Base-by-base conservation (phyloP, 148 eudicot species). In the Hydrangea macrophylla region DNA sequence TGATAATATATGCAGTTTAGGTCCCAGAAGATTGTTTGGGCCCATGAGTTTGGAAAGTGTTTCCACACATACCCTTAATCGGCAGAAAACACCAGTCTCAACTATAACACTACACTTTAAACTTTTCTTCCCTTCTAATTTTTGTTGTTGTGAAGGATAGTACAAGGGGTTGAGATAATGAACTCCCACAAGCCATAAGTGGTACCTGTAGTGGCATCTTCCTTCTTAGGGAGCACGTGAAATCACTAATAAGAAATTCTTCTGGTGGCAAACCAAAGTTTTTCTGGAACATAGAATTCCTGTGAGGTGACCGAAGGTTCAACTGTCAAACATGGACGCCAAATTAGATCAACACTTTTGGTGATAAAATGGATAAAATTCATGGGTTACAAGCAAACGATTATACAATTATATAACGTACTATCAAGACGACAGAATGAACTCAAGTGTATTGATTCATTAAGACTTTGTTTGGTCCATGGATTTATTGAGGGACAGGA, bases 211-310 rank as follows among this genome's bases (percentile, higher is more conserved):
- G 62, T 25, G 88, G 92, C 85, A 92, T 76, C 83, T 82, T 92
- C 68, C 94, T 81, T 72, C 78, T 83, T 58, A 92, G 62, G 67
- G 92, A 88, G 45, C 98, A 92, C 0, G 89, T 76, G 71, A 82
- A 92, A 70, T 92, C 98, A 56, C 85, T 88, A 78, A 92, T 90
- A 67, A 92, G 85, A 78, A 90, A 92, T 78, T 92, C 96, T 73
- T 92, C 96, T 4, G 91, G 84, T 51, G 94, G 98, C 75, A 92
- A 75, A 50, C 83, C 84, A 79, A 92, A 92, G 30, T 71, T 51
- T 72, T 90, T 92, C 85, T 92, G 98, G 75, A 92, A 92, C 7
- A 82, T 75, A 23, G 88, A 86, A 66, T 90, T 92, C 73, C 82
- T 80, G 74, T 89, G 93, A 55, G 98, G 98, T 45, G 98, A 89